Evolutionary conservation across 441 rosid species (phyloP).

Genomic region (Pelargonium fulgidum): DNA sequence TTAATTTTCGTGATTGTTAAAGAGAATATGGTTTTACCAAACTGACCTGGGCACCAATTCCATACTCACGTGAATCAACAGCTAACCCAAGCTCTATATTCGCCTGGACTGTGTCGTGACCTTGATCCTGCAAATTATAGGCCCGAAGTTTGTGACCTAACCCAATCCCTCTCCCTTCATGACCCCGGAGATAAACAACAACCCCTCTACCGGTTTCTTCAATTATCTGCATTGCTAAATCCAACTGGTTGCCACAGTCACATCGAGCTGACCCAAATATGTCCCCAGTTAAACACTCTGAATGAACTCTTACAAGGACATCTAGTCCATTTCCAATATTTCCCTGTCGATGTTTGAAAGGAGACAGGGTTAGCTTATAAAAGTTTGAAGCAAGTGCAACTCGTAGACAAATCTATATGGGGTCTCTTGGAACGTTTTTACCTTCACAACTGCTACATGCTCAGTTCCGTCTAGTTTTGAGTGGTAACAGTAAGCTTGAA

Average conservation of each 20-base stretch:
- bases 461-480: constrained; percentile 72
- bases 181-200: constrained; percentile 76
- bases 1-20: background rate
- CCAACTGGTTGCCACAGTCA: constrained; percentile 75
- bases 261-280: constrained; percentile 77
- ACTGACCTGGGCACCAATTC: constrained; percentile 85
- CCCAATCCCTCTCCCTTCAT: constrained; percentile 91
- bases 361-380: constrained; percentile 5
- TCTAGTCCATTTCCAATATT: constrained; percentile 62
- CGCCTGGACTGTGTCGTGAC: constrained; percentile 82
- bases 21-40: background rate
- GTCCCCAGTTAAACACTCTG: constrained; percentile 81
- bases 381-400: background rate
- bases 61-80: constrained; percentile 74
- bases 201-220: constrained; percentile 68
- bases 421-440: constrained; percentile 15
- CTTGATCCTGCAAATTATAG: constrained; percentile 76
- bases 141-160: constrained; percentile 80
- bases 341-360: constrained; percentile 39
- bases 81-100: constrained; percentile 80
- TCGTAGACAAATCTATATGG: background rate
- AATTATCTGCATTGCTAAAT: constrained; percentile 64
- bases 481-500: constrained; percentile 57
- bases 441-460: constrained; percentile 72
- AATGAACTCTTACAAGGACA: constrained; percentile 77